phyloP scores from a whole-genome alignment of 257 asterid species.

The Knoxia roxburghii region DNA sequence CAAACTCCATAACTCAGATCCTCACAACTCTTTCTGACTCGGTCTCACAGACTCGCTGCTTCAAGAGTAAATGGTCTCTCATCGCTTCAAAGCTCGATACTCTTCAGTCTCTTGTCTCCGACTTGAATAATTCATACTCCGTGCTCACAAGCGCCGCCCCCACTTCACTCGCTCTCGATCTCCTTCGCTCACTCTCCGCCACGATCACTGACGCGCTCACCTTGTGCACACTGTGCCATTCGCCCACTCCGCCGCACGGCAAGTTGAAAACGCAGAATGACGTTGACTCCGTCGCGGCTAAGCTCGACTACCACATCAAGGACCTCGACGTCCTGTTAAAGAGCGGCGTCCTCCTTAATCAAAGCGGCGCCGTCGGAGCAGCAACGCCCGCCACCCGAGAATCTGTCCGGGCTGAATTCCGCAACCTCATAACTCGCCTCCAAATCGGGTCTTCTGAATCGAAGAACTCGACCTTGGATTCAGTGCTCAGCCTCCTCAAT shows the following conservation, averaged over 20 bases:
- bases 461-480: constrained; percentile 63
- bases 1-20: constrained; percentile 17
- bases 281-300: constrained; percentile 54
- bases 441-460: constrained; percentile 91
- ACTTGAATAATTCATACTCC: constrained; percentile 27
- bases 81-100: constrained; percentile 47
- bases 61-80: constrained; percentile 74
- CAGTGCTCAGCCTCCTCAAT: constrained; percentile 53
- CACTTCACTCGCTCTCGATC: constrained; percentile 46
- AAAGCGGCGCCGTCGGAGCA: constrained; percentile 18
- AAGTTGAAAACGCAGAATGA: constrained; percentile 84
- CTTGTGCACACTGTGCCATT: constrained; percentile 46
- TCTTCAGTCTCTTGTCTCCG: constrained; percentile 46
- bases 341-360: constrained; percentile 36
- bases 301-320: constrained; percentile 52
- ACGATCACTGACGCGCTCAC: constrained; percentile 46
- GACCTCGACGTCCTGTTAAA: constrained; percentile 58
- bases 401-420: constrained; percentile 57
- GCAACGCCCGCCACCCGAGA: constrained; percentile 33
- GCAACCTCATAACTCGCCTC: constrained; percentile 58
- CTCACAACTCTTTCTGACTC: constrained; percentile 49
- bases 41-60: constrained; percentile 43
- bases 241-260: constrained; percentile 41
- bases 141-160: background rate
- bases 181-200: constrained; percentile 44